Conservation (phyloP, 352 stramenopile genomes). For the Phytopythium cucurbitacearum region DNA sequence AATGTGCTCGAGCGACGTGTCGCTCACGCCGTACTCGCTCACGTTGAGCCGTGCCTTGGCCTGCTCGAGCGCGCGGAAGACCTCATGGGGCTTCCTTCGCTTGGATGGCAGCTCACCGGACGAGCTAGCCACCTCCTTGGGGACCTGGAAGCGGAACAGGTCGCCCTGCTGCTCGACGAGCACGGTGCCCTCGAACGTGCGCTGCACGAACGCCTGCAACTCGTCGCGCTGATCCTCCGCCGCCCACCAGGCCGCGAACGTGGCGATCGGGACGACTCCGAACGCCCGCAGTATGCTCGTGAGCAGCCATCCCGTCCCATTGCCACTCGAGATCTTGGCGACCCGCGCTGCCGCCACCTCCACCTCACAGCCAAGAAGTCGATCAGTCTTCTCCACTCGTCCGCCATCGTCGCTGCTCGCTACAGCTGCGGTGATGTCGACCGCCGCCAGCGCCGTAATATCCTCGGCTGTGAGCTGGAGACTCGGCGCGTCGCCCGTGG, state of each 20-base stretch:
- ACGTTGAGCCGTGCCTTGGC: constrained; percentile 54
- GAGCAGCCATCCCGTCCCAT: constrained; percentile 28
- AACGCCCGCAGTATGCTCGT: constrained; percentile 12
- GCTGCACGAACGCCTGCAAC: constrained; percentile 23
- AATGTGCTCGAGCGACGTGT: constrained; percentile 90
- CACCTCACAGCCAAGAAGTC: not conserved
- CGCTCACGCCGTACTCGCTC: constrained; percentile 82
- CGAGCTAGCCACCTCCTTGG: constrained; percentile 50
- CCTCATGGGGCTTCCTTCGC: constrained; percentile 16
- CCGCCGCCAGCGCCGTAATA: no score
- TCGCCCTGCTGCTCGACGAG: constrained; percentile 49
- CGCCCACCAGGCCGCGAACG: constrained; percentile 34
- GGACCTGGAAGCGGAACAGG: constrained; percentile 49
- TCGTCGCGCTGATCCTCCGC: constrained; percentile 21
- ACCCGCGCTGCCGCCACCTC: not conserved
- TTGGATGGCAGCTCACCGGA: constrained; percentile 39
- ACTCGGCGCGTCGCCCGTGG: no score
- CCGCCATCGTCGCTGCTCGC: no score
- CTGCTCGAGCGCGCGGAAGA: constrained; percentile 74
- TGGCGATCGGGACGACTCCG: constrained; percentile 19
- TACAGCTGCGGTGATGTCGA: no score
- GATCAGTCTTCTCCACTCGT: no score
- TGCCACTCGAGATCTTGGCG: constrained; percentile 12
- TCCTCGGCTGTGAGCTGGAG: no score
- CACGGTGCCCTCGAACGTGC: constrained; percentile 17